Conservation (phyloP, 345 rosid species). For the Dimocarpus longan region DNA sequence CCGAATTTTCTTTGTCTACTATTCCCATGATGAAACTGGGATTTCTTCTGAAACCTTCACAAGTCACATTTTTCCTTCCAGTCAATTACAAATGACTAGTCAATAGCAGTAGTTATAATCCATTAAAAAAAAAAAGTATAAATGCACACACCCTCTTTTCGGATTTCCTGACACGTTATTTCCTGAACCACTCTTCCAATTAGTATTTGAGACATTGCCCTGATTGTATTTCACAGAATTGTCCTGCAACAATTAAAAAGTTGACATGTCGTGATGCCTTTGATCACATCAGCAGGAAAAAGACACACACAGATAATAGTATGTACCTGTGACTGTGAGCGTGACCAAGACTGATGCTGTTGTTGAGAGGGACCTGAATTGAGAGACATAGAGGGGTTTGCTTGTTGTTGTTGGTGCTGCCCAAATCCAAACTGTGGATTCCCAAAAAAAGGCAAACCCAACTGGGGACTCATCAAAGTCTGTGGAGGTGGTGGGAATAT, state of each 20-base stretch:
- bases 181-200: constrained; percentile 39
- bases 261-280: no score
- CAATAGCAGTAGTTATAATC: constrained; percentile 10
- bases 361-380: constrained; percentile 25
- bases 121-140: constrained; percentile 9
- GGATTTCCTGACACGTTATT: constrained; percentile 40
- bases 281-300: no score
- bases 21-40: constrained; percentile 46
- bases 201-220: constrained; percentile 28
- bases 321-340: constrained; percentile 29
- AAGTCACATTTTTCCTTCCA: constrained; percentile 17
- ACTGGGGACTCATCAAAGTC: constrained; percentile 39
- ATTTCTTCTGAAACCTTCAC: constrained; percentile 57
- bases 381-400: constrained; percentile 28
- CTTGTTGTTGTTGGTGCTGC: constrained; percentile 41
- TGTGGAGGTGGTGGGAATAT: constrained; percentile 34
- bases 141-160: constrained; percentile 44
- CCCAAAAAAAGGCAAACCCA: constrained; percentile 40
- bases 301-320: no score
- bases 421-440: constrained; percentile 43
- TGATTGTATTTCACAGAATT: constrained; percentile 32
- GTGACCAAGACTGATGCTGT: constrained; percentile 28
- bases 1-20: constrained; percentile 55
- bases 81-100: constrained; percentile 18
- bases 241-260: no score